These are phyloP conservation scores for Parasitella parasitica DNA, from an alignment of 371 early-diverging fungal genomes.

Conservation along the genomic window DNA sequence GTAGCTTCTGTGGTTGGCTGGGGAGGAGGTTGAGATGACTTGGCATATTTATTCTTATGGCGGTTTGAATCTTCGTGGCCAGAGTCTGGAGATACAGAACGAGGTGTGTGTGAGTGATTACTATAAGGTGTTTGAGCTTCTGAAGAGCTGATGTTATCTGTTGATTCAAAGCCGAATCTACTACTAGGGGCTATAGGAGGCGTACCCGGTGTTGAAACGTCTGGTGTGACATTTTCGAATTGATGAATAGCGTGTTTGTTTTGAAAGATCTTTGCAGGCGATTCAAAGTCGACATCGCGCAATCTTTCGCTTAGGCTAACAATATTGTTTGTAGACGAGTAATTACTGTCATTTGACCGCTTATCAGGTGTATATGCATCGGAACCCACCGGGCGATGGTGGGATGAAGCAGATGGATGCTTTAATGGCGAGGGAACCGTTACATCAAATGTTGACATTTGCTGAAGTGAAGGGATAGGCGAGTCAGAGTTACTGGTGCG, in stretches of 20 bases:
- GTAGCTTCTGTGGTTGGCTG: background rate
- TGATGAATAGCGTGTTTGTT: conserved; percentile 28
- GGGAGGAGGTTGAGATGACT: background rate
- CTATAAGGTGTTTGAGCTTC: background rate
- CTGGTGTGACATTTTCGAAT: conserved; percentile 39
- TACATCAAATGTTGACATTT: conserved; percentile 2
- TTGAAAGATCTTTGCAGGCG: conserved; percentile 43
- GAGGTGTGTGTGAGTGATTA: conserved; percentile 12
- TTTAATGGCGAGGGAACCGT: background rate
- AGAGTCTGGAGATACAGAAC: conserved; percentile 17
- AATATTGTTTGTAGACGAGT: background rate
- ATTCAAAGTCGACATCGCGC: conserved; percentile 30
- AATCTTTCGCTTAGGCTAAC: conserved; percentile 12
- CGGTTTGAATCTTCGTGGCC: background rate
- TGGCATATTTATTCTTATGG: background rate
- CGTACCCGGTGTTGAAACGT: conserved; percentile 32
- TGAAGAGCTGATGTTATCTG: conserved; percentile 1
- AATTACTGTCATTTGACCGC: background rate
- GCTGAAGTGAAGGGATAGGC: background rate
- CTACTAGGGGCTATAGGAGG: background rate
- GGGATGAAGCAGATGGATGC: background rate
- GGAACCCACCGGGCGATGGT: background rate
- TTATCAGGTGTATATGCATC: background rate
- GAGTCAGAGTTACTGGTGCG: background rate
- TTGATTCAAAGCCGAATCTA: background rate